These are phyloP conservation scores for Quercus gilva DNA, from an alignment of 306 rosid genomes.

Conservation along the genomic window DNA sequence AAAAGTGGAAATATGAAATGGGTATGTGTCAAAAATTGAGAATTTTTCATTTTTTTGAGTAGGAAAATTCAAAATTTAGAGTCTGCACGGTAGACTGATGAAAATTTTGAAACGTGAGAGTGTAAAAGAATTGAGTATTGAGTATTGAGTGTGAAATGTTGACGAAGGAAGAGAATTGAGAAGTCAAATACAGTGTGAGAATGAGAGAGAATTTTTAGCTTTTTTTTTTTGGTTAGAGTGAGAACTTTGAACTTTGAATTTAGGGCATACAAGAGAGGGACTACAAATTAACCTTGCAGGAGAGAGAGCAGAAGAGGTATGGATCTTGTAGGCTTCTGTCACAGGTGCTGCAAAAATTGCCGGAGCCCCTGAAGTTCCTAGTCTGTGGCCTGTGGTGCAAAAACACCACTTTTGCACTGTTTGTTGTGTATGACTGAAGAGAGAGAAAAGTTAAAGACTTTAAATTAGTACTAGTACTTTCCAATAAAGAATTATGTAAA, in stretches of 20 bases:
- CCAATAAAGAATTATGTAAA: too few relatives aligned
- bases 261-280: neutral
- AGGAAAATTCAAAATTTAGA: neutral
- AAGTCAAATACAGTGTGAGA: too few relatives aligned
- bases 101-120: neutral
- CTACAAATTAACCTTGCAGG: conserved; percentile 68
- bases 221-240: neutral
- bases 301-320: conserved; percentile 76
- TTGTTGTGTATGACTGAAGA: conserved; percentile 74
- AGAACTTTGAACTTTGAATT: neutral
- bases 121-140: neutral
- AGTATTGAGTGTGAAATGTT: neutral
- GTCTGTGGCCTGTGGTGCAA: conserved; percentile 73
- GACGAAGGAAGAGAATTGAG: neutral
- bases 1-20: neutral
- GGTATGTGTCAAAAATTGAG: neutral
- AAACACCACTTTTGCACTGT: conserved; percentile 90
- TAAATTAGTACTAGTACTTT: too few relatives aligned
- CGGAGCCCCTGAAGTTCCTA: conserved; percentile 65
- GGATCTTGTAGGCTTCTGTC: conserved; percentile 84
- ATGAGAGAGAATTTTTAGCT: too few relatives aligned
- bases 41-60: too few relatives aligned
- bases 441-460: neutral
- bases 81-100: neutral
- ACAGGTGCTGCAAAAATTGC: conserved; percentile 82